Conservation (phyloP, 2,329 filamentous ascomycete species). For the Fusarium stilboides region DNA sequence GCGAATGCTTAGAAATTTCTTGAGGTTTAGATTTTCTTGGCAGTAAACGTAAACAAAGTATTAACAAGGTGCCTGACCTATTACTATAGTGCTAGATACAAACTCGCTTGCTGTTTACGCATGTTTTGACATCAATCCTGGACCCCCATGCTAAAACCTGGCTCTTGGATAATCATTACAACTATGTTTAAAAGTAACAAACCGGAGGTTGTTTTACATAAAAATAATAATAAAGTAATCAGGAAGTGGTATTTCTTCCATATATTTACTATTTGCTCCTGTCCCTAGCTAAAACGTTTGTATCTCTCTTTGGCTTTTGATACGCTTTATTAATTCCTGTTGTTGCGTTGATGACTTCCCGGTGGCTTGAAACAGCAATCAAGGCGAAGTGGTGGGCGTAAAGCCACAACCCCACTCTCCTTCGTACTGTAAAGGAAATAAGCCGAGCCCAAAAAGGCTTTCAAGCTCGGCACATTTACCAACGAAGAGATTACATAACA, state of each 20-base stretch:
- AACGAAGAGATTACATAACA: slow-evolving; percentile 7
- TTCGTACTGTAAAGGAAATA: background rate
- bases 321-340: background rate
- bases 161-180: no score
- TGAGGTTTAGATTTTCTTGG: no score
- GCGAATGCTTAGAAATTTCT: no score
- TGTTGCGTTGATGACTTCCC: background rate
- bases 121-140: no score
- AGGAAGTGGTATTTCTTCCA: background rate
- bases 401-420: background rate
- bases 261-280: background rate
- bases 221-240: background rate
- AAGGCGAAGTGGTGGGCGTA: slow-evolving; percentile 9
- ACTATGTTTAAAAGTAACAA: no score
- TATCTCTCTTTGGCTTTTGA: no score
- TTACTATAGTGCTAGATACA: no score
- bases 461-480: background rate
- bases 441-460: slow-evolving; percentile 2
- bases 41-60: no score
- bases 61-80: no score
- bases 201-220: no score
- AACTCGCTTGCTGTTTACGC: no score
- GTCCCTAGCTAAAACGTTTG: background rate
- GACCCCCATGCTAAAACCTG: no score
- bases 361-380: slow-evolving; percentile 7